Evolutionary conservation across 257 asterid species (phyloP).

Genomic region (Solanum chaucha): DNA sequence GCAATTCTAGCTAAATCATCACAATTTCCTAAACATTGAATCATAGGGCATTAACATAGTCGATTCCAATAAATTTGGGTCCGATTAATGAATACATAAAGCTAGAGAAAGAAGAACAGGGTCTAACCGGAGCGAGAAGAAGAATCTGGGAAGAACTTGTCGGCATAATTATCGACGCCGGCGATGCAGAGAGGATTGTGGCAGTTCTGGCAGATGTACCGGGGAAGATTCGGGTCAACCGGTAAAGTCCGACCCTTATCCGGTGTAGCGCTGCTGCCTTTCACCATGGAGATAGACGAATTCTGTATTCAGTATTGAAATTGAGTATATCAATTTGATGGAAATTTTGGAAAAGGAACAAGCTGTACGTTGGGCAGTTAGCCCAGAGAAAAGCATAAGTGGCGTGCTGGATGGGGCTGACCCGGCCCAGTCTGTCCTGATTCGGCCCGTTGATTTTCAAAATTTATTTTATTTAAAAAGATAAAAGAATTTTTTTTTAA

Average conservation of each 20-base stretch:
- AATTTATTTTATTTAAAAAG: no score
- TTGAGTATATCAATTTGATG: not conserved
- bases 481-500: no score
- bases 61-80: not conserved
- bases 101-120: not conserved
- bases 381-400: not conserved
- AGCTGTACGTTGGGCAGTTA: not conserved
- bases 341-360: not conserved
- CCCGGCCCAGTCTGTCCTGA: not conserved
- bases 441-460: fast-evolving
- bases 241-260: conserved; percentile 79
- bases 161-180: conserved; percentile 76
- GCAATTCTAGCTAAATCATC: not conserved
- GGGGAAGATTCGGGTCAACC: conserved; percentile 87
- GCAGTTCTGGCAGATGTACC: conserved; percentile 95
- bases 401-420: not conserved
- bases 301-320: not conserved
- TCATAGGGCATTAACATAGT: not conserved
- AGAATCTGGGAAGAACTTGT: conserved; percentile 33
- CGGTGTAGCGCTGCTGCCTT: conserved; percentile 29
- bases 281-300: not conserved
- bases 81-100: not conserved
- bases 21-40: not conserved
- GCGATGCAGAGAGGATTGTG: conserved; percentile 70
- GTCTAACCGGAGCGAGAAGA: conserved; percentile 36